A percentile compares a stretch with the other conserved stretches of the same genome.
Evolutionary conservation across 148 eudicot genomes (phyloP).

Genomic region (Dianthus caryophyllus): DNA sequence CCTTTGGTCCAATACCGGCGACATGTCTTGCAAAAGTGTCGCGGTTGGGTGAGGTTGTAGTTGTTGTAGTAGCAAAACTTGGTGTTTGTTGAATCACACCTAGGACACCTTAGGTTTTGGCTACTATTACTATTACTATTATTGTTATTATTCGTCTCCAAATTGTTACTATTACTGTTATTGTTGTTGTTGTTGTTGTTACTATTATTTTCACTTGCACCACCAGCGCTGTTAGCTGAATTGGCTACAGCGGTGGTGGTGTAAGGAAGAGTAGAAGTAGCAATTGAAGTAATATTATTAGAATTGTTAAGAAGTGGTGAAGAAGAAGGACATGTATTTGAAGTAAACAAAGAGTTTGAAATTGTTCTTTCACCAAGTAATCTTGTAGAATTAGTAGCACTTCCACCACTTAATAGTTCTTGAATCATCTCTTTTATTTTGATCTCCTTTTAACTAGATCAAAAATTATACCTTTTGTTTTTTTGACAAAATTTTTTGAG

Average conservation of each 20-base stretch:
- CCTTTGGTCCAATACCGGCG: slow-evolving; percentile 84
- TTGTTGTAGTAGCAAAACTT: slow-evolving; percentile 91
- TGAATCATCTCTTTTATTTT: slow-evolving; percentile 46
- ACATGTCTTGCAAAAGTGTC: slow-evolving; percentile 84
- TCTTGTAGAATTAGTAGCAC: slow-evolving; percentile 29
- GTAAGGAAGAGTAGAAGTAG: slow-evolving; percentile 26
- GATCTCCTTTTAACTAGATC: slow-evolving; percentile 14
- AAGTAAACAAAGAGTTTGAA: slow-evolving; percentile 38
- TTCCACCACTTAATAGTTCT: slow-evolving; percentile 56
- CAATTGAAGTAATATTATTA: no score
- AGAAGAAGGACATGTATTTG: slow-evolving; percentile 16
- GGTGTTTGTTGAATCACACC: slow-evolving; percentile 76
- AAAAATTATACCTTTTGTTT: not conserved
- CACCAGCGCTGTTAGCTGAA: slow-evolving; percentile 8
- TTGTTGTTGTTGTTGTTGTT: not conserved
- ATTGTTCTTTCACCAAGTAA: slow-evolving; percentile 36
- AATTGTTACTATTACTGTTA: slow-evolving; percentile 8
- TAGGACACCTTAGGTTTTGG: slow-evolving; percentile 62
- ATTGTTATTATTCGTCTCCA: slow-evolving; percentile 1
- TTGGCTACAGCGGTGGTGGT: slow-evolving; percentile 24
- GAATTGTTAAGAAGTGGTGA: slow-evolving; percentile 24
- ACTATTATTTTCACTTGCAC: not conserved
- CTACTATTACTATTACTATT: slow-evolving; percentile 14
- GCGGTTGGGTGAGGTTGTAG: slow-evolving; percentile 86
- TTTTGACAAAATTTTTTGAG: slow-evolving; percentile 11